Evolutionary conservation across 371 early-diverging fungal genomes (phyloP).

Genomic region (Mucor saturninus): DNA sequence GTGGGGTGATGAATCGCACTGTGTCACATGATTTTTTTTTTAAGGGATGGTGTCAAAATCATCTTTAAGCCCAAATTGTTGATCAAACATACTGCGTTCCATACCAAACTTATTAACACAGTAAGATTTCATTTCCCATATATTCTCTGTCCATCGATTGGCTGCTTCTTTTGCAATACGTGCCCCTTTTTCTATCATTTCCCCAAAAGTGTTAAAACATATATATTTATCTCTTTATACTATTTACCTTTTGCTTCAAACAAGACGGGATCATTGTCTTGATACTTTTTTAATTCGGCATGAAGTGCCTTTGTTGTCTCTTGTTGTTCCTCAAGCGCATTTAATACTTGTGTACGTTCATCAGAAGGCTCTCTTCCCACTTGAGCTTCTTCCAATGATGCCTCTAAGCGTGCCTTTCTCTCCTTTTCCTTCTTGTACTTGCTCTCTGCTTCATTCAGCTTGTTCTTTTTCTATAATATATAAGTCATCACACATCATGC

Average conservation of each 20-base stretch:
- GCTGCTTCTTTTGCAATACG: conserved; percentile 73
- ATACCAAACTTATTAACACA: conserved; percentile 80
- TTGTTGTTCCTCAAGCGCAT: conserved; percentile 49
- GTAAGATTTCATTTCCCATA: conserved; percentile 87
- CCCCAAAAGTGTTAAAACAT: neutral
- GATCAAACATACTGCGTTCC: conserved; percentile 70
- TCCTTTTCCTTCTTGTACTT: conserved; percentile 24
- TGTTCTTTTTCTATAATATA: conserved; percentile 16
- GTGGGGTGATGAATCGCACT: neutral
- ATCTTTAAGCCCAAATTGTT: conserved; percentile 77
- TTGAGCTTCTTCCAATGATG: conserved; percentile 46
- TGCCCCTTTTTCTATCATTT: conserved; percentile 59
- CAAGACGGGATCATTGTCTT: conserved; percentile 81
- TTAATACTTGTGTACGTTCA: conserved; percentile 43
- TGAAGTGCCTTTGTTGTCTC: conserved; percentile 43
- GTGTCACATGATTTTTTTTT: neutral
- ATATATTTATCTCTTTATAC: neutral
- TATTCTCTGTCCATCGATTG: conserved; percentile 94
- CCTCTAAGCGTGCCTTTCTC: conserved; percentile 13
- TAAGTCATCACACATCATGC: too few relatives aligned
- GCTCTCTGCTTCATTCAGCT: conserved; percentile 4
- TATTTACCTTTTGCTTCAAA: conserved; percentile 65
- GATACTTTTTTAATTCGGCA: conserved; percentile 65
- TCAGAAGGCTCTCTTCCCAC: conserved; percentile 41
- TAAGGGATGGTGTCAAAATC: conserved; percentile 70